These are phyloP conservation scores for Leccinum pachyderme DNA, from an alignment of 1,284 basidiomycete genomes.

Conservation along the genomic window DNA sequence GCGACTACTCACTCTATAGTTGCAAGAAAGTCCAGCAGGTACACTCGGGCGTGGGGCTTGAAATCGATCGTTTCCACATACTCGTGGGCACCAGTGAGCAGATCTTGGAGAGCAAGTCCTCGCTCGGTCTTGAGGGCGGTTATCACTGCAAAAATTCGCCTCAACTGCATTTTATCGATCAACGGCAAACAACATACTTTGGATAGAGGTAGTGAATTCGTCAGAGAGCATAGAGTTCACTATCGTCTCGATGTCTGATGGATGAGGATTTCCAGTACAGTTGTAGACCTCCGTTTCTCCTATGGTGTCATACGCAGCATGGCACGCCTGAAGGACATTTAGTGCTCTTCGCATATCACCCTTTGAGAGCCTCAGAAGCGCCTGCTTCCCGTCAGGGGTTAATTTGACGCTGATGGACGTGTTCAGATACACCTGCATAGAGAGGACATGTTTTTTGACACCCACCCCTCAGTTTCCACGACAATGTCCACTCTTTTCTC, in stretches of 20 bases:
- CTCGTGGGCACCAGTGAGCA: conserved; percentile 93
- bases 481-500: conserved; percentile 81
- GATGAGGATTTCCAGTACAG: conserved; percentile 96
- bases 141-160: conserved; percentile 59
- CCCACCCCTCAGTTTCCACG: conserved; percentile 83
- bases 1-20: conserved; percentile 77
- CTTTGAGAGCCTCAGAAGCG: conserved; percentile 88
- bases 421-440: conserved; percentile 3
- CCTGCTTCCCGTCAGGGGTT: conserved; percentile 83
- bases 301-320: conserved; percentile 89
- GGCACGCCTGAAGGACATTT: conserved; percentile 96
- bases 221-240: conserved; percentile 96
- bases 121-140: conserved; percentile 85
- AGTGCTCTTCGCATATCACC: conserved; percentile 98
- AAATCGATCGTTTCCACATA: conserved; percentile 86
- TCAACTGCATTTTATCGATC: conserved; percentile 1
- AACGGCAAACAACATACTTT: conserved; percentile 52
- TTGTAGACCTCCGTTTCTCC: conserved; percentile 94
- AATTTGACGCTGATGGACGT: conserved; percentile 69
- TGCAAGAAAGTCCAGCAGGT: conserved; percentile 88
- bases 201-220: conserved; percentile 92
- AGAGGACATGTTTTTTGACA: conserved; percentile 8
- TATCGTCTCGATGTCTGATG: conserved; percentile 88
- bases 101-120: conserved; percentile 92
- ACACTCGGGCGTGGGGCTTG: conserved; percentile 83